Percentiles rank a stretch among this genome's conserved stretches.
Evolutionary conservation across 305 asterid species (phyloP).

Genomic region (Fraxinus floribunda): DNA sequence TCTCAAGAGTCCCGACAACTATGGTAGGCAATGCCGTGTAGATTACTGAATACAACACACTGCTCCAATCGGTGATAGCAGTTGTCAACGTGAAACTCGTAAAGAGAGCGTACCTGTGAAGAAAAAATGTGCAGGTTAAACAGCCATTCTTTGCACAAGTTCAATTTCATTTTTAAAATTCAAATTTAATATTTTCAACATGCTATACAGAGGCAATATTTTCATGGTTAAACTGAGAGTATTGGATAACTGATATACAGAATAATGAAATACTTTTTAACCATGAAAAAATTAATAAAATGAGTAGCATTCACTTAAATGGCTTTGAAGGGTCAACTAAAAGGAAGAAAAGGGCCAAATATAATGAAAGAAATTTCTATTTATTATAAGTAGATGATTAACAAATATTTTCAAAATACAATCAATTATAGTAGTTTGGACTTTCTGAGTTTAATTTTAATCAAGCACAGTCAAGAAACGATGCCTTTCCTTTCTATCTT

Average conservation of each 20-base stretch:
- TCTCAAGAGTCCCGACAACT: conserved; percentile 77
- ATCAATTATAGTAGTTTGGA: not conserved
- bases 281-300: not conserved
- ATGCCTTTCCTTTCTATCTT: not conserved
- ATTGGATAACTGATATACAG: no score
- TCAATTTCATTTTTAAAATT: not conserved
- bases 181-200: not conserved
- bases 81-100: conserved; percentile 83
- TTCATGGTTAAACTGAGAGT: not conserved
- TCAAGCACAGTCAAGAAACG: not conserved
- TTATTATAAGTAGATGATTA: not conserved
- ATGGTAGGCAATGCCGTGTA: conserved; percentile 87
- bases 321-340: not conserved
- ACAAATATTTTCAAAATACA: not conserved
- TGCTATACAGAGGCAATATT: not conserved
- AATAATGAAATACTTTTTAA: not conserved
- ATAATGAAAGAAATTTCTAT: not conserved
- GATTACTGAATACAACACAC: conserved; percentile 77
- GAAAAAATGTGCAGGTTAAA: conserved; percentile 9
- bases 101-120: conserved; percentile 76
- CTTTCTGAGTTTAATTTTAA: not conserved
- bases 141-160: not conserved
- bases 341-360: not conserved
- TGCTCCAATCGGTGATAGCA: conserved; percentile 98
- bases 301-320: not conserved